phyloP scores from a whole-genome alignment of 108 stramenopile genomes.

The Thalassiosira profunda region DNA sequence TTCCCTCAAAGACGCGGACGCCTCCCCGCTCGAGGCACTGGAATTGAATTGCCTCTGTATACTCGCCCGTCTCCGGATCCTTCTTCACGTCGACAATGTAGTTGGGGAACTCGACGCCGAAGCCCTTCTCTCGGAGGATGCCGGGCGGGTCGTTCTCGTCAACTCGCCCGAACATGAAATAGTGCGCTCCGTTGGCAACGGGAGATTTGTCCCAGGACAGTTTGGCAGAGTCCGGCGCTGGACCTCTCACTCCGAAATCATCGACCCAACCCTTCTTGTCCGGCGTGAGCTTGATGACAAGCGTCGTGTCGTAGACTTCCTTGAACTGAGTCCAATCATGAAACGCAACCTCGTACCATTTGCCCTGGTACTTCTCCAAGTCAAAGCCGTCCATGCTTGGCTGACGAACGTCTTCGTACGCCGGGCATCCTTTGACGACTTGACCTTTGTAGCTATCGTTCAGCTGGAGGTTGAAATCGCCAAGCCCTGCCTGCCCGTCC shows the following conservation, averaged over 20 bases:
- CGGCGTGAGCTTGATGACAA: slow-evolving; percentile 79
- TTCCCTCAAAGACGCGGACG: slow-evolving; percentile 96
- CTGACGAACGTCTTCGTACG: slow-evolving; percentile 87
- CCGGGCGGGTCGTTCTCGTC: slow-evolving; percentile 87
- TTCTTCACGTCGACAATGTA: slow-evolving; percentile 91
- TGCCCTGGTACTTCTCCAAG: slow-evolving; percentile 87
- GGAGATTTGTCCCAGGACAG: slow-evolving; percentile 92
- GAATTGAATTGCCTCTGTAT: slow-evolving; percentile 93
- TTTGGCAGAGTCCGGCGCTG: slow-evolving; percentile 78
- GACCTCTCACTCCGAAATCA: slow-evolving; percentile 92
- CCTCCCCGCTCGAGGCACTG: slow-evolving; percentile 92
- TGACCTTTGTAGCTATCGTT: slow-evolving; percentile 87
- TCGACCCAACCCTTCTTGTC: slow-evolving; percentile 82
- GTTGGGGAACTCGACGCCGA: slow-evolving; percentile 94
- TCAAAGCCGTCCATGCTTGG: slow-evolving; percentile 91
- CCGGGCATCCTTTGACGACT: slow-evolving; percentile 88
- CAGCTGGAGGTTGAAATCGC: slow-evolving; percentile 88
- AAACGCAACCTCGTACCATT: slow-evolving; percentile 94
- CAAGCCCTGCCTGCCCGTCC: slow-evolving; percentile 82
- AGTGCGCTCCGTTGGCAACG: slow-evolving; percentile 94
- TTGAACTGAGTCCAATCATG: slow-evolving; percentile 97
- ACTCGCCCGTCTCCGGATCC: slow-evolving; percentile 74
- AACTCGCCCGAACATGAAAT: slow-evolving; percentile 92
- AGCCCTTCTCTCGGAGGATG: slow-evolving; percentile 86
- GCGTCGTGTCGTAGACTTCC: slow-evolving; percentile 93